These are phyloP conservation scores for Exidia glandulosa DNA, from an alignment of 768 basidiomycete species.

Conservation along the genomic window DNA sequence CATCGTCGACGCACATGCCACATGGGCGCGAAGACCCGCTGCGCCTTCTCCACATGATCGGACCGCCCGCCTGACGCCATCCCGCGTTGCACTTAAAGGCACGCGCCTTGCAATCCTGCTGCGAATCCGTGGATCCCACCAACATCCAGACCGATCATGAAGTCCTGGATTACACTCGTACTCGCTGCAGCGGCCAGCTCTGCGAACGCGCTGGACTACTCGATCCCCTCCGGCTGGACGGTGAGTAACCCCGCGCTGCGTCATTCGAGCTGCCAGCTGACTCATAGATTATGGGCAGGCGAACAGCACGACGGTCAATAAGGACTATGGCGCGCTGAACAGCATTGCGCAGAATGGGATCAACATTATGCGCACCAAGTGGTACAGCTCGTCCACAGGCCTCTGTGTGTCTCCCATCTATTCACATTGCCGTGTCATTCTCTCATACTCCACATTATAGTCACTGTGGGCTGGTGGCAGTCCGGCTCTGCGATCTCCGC, in stretches of 20 bases:
- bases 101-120: no score
- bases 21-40: no score
- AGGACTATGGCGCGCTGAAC: neutral
- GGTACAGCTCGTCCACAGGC: neutral
- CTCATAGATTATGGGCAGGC: neutral
- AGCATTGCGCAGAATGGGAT: neutral
- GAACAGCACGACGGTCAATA: neutral
- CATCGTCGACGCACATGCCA: no score
- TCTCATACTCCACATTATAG: neutral
- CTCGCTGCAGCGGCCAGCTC: no score
- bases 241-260: neutral
- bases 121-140: no score
- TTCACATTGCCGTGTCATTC: neutral
- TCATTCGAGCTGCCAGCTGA: neutral
- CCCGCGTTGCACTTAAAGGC: no score
- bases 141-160: no score
- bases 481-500: neutral
- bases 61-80: no score
- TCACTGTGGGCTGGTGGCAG: neutral
- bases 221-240: neutral
- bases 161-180: no score
- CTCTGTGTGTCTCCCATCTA: neutral
- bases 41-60: no score
- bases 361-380: neutral
- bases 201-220: neutral